Conservation (phyloP, 495 filamentous ascomycete species). For the Penicillium desertorum region DNA sequence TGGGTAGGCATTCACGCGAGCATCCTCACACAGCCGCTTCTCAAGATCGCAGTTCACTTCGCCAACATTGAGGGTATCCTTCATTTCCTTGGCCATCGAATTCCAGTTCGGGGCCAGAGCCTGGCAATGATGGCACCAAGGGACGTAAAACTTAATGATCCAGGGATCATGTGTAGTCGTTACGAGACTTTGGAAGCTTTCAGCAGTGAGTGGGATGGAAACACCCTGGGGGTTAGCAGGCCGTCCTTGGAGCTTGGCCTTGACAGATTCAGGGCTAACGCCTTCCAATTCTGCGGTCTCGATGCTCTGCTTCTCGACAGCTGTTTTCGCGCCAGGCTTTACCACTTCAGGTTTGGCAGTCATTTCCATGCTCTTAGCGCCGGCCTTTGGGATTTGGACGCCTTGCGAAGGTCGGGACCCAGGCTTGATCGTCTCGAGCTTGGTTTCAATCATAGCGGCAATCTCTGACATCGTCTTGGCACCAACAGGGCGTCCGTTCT, state of each 20-base stretch:
- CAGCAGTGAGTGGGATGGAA: conserved; percentile 73
- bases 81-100: conserved; percentile 85
- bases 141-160: conserved; percentile 98
- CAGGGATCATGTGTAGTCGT: conserved; percentile 87
- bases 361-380: conserved; percentile 50
- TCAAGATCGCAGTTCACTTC: conserved; percentile 95
- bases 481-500: conserved; percentile 59
- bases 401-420: conserved; percentile 70
- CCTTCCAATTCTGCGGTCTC: conserved; percentile 31
- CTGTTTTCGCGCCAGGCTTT: conserved; percentile 44
- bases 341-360: conserved; percentile 46
- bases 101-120: conserved; percentile 87
- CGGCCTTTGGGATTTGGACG: conserved; percentile 59
- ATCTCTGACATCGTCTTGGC: conserved; percentile 59
- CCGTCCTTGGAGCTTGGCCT: conserved; percentile 44
- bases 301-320: conserved; percentile 13
- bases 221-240: conserved; percentile 72
- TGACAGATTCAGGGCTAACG: conserved; percentile 24
- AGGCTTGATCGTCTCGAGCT: conserved; percentile 72
- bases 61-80: conserved; percentile 82
- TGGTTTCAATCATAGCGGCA: conserved; percentile 70
- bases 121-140: conserved; percentile 95
- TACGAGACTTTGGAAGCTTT: conserved; percentile 82
- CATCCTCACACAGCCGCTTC: conserved; percentile 83
- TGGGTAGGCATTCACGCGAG: conserved; percentile 72